phyloP scores from a whole-genome alignment of 139 green algal genomes.

The Coelastrella sp. region DNA sequence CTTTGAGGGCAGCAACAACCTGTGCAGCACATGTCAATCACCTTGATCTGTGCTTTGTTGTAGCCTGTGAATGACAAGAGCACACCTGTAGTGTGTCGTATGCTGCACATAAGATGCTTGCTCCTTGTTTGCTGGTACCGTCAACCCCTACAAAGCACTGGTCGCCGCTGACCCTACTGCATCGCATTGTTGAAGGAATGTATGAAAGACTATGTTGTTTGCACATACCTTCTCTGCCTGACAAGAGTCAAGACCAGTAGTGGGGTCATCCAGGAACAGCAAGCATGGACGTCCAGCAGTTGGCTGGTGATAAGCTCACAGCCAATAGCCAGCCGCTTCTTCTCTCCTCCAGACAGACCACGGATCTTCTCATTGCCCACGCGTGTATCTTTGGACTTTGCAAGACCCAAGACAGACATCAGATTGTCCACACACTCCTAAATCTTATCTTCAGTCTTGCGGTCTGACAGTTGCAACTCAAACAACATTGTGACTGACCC shows the following conservation, averaged over 20 bases:
- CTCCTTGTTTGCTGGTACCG: too few relatives aligned
- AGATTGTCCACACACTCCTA: conserved; percentile 72
- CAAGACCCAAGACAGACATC: conserved; percentile 79
- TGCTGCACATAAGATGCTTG: too few relatives aligned
- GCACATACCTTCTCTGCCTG: conserved; percentile 80
- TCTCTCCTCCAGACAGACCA: conserved; percentile 81
- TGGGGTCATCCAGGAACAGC: conserved; percentile 91
- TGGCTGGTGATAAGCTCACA: conserved; percentile 85
- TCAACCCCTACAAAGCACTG: too few relatives aligned
- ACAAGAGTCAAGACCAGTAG: conserved; percentile 89
- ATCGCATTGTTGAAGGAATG: too few relatives aligned
- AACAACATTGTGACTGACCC: too few relatives aligned
- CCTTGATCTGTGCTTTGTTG: too few relatives aligned
- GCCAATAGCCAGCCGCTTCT: conserved; percentile 89
- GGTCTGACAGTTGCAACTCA: conserved; percentile 74
- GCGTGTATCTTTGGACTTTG: conserved; percentile 65
- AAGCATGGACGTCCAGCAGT: too few relatives aligned
- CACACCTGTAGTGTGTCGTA: too few relatives aligned
- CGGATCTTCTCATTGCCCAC: conserved; percentile 83
- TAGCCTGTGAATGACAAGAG: too few relatives aligned
- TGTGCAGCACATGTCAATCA: too few relatives aligned
- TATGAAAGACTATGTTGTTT: too few relatives aligned
- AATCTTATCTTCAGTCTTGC: conserved; percentile 34
- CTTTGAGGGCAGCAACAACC: conserved; percentile 81
- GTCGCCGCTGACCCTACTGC: too few relatives aligned